Evolutionary conservation across 2,329 filamentous ascomycete genomes (phyloP), one percentile per base, ranked within the genome.

Genomic region (Magnaporthales sp.): DNA sequence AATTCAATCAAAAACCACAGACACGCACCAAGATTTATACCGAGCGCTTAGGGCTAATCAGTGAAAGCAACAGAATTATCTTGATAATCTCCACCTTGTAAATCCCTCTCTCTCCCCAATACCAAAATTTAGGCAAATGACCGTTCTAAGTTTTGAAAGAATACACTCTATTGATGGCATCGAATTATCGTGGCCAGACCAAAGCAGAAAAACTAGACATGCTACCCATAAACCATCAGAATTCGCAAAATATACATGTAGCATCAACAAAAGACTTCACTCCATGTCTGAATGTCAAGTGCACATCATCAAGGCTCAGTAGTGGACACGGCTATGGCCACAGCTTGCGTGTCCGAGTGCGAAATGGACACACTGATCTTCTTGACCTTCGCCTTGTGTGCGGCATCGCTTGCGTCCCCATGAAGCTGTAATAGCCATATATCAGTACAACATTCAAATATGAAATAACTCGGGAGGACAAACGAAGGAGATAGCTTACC

Each of bases 311-410:
- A 63, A 22, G 61, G 3, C 29, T 13, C 24, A 46, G 46, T 15
- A 10, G 87, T 89, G 66, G 93, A 90, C 68, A 96, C 90, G 1
- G 96, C 95, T 73, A 99, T 91, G 62, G 95, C 94, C 74, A 98
- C 93, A 68, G 95, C 93, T 80, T 99, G 95, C 68, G 85, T 89
- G 72, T 98, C 94, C 54, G 91, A 95, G 80, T 99, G 96, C 73
- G 94, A 97, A 75, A 99, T 97, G 75, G 93, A 97, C 72, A 99
- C 91, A 70, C 85, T 94, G 70, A 98, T 89, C 66, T 89, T 88
- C 83, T 94, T 96, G 60, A 98, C 88, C 69, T 93, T 92, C 29
- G 90, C 92, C 77, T 91, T 85, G 77, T 90, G 88, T n/a, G 95
- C 95, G 66, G 92, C 92, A 65, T 86, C 80, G 69, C 92, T 88